Evolutionary conservation across 2,329 filamentous ascomycete species (phyloP).

Genomic region (Colletotrichum viniferum): DNA sequence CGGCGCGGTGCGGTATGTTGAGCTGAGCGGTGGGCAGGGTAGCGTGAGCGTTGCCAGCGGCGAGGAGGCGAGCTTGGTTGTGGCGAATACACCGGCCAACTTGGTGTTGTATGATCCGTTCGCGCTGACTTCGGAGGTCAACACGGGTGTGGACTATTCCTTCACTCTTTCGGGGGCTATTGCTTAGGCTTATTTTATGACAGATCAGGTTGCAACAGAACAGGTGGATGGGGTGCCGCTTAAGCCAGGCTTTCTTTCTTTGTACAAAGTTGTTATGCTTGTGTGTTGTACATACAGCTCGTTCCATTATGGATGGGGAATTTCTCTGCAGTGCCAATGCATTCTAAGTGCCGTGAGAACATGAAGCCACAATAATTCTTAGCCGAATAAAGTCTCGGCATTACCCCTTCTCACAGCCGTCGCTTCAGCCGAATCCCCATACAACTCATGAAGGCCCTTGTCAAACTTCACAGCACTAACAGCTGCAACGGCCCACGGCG

Average conservation of each 20-base stretch:
- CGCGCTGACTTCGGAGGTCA: constrained; percentile 36
- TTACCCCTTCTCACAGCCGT: not conserved
- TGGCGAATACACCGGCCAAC: constrained; percentile 50
- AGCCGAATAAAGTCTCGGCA: not conserved
- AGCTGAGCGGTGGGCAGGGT: constrained; percentile 35
- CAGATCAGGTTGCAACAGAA: no score
- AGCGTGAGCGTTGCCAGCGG: constrained; percentile 35
- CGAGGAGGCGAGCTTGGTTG: constrained; percentile 47
- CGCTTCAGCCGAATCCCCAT: not conserved
- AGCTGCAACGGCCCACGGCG: constrained; percentile 8
- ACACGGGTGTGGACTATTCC: constrained; percentile 42
- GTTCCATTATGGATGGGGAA: no score
- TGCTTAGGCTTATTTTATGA: not conserved
- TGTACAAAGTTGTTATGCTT: not conserved
- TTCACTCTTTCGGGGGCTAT: constrained; percentile 36
- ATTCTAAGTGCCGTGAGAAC: no score
- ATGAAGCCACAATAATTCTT: no score
- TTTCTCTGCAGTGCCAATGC: no score
- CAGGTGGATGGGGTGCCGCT: no score
- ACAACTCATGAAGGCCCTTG: not conserved
- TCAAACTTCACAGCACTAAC: not conserved
- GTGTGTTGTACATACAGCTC: not conserved
- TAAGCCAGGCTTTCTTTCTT: not conserved
- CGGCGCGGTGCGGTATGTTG: constrained; percentile 41
- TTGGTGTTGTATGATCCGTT: constrained; percentile 50